Evolutionary conservation across 805 yeast genomes (phyloP), one percentile per base, ranked within the genome.

Genomic region (Pichia phayaonensis): DNA sequence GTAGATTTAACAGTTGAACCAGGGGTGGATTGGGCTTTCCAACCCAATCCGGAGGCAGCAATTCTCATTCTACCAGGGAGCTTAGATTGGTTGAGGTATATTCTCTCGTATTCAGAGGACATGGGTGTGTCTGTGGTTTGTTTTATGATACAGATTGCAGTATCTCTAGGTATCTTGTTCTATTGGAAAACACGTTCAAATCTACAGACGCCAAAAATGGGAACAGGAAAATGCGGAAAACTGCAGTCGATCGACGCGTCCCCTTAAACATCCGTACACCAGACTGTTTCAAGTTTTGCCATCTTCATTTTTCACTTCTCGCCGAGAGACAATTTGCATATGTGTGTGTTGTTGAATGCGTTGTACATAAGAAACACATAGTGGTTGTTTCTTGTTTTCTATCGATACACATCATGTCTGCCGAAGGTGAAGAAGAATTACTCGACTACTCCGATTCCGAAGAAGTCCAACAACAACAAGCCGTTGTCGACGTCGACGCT

Each of bases 351-450:
- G 27, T 24, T 24, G 27, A n/a, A n/a, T n/a, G n/a, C n/a, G n/a
- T n/a, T n/a, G n/a, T n/a, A n/a, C n/a, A n/a, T 24, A 24, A 8
- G 8, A 6, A 24, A 24, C 27, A 24, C 27, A 8, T 27, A 27
- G 4, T 29, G 5, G 3, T 15, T 10, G 4, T 13, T 29, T 6
- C n/a, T 26, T 26, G 13, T 29, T 29, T 6, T 11, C n/a, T 29
- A 29, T 29, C 34, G n/a, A 26, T 15, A 6, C 20, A 40, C 49
- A 57, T 20, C 11, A 86, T 88, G 95, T 88, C 96, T 51, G 86
- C 87, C 84, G 95, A 86, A 79, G 95, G 94, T 66, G 98, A 92
- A 86, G 99, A 94, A 86, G 99, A 94, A 80, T 82, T 94, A 69
- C 83, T 94, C 74, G 99, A 94, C 71, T 94, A 94, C 83, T 90